These are phyloP conservation scores for Ophiorrhiza pumila DNA, from an alignment of 257 asterid species.

Conservation along the genomic window DNA sequence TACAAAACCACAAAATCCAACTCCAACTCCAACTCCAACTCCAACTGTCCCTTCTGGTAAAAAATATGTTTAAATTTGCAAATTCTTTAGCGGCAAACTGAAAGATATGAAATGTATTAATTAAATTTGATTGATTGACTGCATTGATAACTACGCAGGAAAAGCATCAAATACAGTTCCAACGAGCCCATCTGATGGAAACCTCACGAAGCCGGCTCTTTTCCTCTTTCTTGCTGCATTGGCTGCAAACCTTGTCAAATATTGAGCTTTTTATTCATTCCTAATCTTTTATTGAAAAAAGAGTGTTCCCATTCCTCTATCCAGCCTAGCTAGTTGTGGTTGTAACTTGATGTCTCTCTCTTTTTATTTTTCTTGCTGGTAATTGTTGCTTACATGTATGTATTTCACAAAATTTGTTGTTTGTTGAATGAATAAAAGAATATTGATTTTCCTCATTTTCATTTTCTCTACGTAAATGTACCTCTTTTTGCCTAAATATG, in stretches of 20 bases:
- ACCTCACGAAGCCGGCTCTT: constrained; percentile 21
- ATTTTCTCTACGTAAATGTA: neutral
- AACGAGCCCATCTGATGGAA: constrained; percentile 33
- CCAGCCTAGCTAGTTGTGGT: neutral
- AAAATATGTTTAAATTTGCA: neutral
- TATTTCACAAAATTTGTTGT: neutral
- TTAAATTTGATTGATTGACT: neutral
- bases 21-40: constrained; percentile 19
- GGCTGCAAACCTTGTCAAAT: constrained; percentile 15
- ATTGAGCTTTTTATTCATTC: constrained; percentile 17
- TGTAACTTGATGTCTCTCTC: neutral
- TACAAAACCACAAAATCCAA: neutral
- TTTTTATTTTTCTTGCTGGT: neutral
- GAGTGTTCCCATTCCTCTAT: neutral
- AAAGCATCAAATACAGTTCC: constrained; percentile 40
- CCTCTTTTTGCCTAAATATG: no score
- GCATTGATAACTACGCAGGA: constrained; percentile 11
- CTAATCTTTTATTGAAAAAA: neutral
- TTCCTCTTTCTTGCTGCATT: constrained; percentile 24
- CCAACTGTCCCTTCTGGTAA: constrained; percentile 25
- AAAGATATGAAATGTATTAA: neutral
- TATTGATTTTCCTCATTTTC: neutral
- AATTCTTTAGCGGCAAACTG: no score
- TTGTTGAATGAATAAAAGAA: neutral
- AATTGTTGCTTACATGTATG: neutral